These are phyloP conservation scores for Coffea humblotiana DNA, from an alignment of 305 asterid genomes.

Conservation along the genomic window DNA sequence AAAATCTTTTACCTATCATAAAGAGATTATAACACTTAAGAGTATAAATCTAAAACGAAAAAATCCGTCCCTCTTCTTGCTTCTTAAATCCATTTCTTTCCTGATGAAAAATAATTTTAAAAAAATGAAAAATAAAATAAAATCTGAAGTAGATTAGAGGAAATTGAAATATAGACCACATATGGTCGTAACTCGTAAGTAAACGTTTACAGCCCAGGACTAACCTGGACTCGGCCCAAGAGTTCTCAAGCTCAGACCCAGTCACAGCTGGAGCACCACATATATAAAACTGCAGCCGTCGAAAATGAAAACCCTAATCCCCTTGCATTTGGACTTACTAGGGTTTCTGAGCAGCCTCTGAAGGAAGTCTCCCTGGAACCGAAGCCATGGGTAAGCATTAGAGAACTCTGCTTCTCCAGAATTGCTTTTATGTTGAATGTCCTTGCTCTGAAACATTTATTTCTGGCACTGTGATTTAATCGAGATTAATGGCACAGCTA, in stretches of 20 bases:
- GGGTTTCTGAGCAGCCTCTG: slow-evolving; percentile 2
- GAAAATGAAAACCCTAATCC: slow-evolving; percentile 11
- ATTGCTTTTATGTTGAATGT: background rate
- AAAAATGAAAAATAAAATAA: no score
- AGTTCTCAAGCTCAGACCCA: background rate
- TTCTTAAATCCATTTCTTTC: no score
- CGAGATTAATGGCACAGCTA: slow-evolving; percentile 21
- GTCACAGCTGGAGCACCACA: background rate
- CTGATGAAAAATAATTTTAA: no score
- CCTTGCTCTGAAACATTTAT: background rate
- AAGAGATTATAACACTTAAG: no score
- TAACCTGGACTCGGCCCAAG: background rate
- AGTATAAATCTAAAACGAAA: no score
- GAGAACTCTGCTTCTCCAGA: no score
- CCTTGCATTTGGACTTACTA: background rate
- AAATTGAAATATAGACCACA: no score
- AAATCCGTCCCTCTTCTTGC: no score
- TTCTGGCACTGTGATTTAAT: background rate
- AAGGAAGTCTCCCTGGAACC: background rate
- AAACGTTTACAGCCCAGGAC: no score
- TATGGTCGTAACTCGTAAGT: no score
- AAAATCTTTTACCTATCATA: no score
- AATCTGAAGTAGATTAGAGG: no score
- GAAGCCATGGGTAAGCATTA: slow-evolving; percentile 14
- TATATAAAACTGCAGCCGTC: background rate